Evolutionary conservation across 225 moss, liverwort and hornwort species (phyloP).

Genomic region (Marchantia polymorpha): DNA sequence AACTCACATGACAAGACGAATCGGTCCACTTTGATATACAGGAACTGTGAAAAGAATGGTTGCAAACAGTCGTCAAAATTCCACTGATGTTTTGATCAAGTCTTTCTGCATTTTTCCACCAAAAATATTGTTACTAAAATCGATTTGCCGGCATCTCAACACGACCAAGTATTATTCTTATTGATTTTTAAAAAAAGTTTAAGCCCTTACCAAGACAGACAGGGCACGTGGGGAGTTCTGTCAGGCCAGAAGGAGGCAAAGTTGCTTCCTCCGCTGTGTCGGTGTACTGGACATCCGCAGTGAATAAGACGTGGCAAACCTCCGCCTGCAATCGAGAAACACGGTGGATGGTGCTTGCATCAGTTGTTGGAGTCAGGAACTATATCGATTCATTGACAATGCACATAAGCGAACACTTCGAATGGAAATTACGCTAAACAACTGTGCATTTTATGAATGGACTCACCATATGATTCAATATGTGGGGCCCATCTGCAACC

Average conservation of each 20-base stretch:
- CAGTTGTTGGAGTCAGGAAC: not conserved
- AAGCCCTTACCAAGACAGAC: constrained; percentile 70
- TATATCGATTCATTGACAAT: not conserved
- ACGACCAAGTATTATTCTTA: not conserved
- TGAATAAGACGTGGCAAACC: constrained; percentile 91
- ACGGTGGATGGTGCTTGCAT: constrained; percentile 3
- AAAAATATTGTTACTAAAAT: not conserved
- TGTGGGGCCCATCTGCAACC: not conserved
- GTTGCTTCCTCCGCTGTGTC: constrained; percentile 91
- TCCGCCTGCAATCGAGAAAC: constrained; percentile 56
- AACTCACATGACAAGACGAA: constrained; percentile 87
- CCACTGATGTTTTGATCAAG: constrained; percentile 98
- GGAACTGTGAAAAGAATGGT: constrained; percentile 93
- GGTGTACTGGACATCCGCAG: constrained; percentile 85
- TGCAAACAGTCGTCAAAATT: constrained; percentile 93
- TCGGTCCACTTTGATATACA: constrained; percentile 99
- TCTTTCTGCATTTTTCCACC: constrained; percentile 55
- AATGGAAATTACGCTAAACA: not conserved
- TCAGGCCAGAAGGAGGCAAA: constrained; percentile 74
- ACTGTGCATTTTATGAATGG: not conserved
- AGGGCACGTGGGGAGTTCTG: constrained; percentile 96
- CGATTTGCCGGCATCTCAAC: not conserved
- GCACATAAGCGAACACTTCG: not conserved
- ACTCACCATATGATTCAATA: not conserved
- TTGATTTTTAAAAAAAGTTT: too few species aligned